A percentile compares a stretch with the other conserved stretches of the same genome.
phyloP scores from a whole-genome alignment of 805 yeast species.

The Scheffersomyces amazonensis region DNA sequence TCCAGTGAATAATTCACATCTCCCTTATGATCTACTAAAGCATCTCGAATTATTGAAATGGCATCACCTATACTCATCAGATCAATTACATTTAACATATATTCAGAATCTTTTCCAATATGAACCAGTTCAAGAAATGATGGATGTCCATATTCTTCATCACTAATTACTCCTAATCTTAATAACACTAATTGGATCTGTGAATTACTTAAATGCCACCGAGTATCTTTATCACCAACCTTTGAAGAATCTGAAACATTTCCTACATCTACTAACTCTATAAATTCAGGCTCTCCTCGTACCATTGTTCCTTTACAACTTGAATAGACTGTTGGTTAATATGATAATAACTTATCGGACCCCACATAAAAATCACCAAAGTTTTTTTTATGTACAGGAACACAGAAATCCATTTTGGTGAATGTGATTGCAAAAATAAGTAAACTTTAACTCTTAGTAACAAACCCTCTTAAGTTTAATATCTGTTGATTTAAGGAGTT shows the following conservation, averaged over 20 bases:
- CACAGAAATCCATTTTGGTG: no score
- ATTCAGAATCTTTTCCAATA: slow-evolving; percentile 11
- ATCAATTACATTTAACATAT: slow-evolving; percentile 29
- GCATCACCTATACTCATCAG: slow-evolving; percentile 20
- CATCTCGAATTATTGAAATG: slow-evolving; percentile 28
- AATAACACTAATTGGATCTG: slow-evolving; percentile 13
- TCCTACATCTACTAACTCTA: slow-evolving; percentile 8
- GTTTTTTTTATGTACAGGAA: no score
- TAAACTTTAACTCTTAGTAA: no score
- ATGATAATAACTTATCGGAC: no score
- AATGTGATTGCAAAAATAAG: no score
- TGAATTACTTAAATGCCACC: slow-evolving; percentile 6
- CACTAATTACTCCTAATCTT: slow-evolving; percentile 21
- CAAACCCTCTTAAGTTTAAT: no score
- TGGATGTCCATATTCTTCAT: slow-evolving; percentile 11
- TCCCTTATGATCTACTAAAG: slow-evolving; percentile 31
- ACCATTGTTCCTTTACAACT: neutral
- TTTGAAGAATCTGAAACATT: neutral
- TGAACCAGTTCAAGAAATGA: neutral
- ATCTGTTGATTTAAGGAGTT: no score
- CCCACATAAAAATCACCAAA: no score
- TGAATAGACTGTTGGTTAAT: no score
- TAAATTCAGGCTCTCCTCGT: slow-evolving; percentile 10
- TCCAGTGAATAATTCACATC: slow-evolving; percentile 34
- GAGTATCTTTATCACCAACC: neutral